phyloP scores from a whole-genome alignment of 2,329 filamentous ascomycete genomes.

The Annulohypoxylon truncatum region DNA sequence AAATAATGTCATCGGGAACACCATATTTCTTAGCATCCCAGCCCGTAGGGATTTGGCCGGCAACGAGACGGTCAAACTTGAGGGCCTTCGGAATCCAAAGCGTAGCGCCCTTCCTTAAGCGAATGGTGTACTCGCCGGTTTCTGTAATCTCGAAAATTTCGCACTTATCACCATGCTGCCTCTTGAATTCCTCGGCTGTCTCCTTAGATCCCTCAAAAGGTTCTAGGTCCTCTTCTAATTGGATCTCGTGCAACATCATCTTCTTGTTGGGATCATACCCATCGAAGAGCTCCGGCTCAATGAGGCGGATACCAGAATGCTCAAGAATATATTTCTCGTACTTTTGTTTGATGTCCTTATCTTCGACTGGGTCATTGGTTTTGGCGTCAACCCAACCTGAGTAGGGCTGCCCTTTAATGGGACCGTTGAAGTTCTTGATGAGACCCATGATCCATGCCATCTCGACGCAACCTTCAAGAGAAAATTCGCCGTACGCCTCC shows the following conservation, averaged over 20 bases:
- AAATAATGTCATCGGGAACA: constrained; percentile 96
- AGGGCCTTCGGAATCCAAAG: constrained; percentile 97
- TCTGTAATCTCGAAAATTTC: constrained; percentile 96
- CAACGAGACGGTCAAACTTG: constrained; percentile 95
- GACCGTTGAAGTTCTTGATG: constrained; percentile 98
- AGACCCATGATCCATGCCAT: constrained; percentile 99
- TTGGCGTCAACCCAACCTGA: constrained; percentile 97
- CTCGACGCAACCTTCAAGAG: constrained; percentile 95
- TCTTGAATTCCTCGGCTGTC: constrained; percentile 96
- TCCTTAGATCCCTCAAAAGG: constrained; percentile 98
- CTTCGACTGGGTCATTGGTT: constrained; percentile 93
- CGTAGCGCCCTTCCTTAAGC: constrained; percentile 93
- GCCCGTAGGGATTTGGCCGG: constrained; percentile 94
- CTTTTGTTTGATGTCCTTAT: constrained; percentile 97
- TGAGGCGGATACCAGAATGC: constrained; percentile 95
- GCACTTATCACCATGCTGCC: constrained; percentile 96
- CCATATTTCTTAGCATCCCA: constrained; percentile 98
- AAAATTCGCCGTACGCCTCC: constrained; percentile 97
- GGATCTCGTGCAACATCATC: constrained; percentile 96
- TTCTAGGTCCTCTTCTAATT: constrained; percentile 96
- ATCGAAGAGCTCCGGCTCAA: constrained; percentile 95
- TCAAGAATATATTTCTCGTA: constrained; percentile 98
- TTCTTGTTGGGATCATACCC: constrained; percentile 99
- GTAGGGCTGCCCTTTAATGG: constrained; percentile 95
- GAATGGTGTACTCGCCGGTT: constrained; percentile 92